Base-by-base conservation (phyloP, 345 rosid species). In the Brassica cretica region DNA sequence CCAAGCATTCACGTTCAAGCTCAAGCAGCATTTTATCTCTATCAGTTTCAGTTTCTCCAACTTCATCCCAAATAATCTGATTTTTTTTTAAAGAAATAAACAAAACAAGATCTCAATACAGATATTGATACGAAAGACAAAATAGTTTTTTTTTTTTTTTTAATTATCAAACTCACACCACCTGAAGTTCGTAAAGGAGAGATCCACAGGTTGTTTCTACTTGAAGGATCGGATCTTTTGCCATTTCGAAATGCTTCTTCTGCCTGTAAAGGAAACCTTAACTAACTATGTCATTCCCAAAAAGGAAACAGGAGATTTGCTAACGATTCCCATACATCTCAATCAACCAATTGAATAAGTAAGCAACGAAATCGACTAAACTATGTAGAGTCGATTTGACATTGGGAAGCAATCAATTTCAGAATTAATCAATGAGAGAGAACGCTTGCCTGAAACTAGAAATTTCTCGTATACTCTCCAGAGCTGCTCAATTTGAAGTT, bases 1-100 rank as follows among this genome's bases (percentile, higher is more conserved):
- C 90, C 37, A 93, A 87, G 79, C 99, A 95, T 78, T 95, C 98
- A 77, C 85, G 93, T 74, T 95, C 98, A 49, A 95, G 94, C 82
- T 95, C 98, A 30, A 90, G 89, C 70, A 95, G 76, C 97, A 91
- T 91, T 78, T 87, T 83, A 66, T 95, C 99, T 81, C 93, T 86
- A n/a, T 93, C 97, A 21, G 84, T 49, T 72, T 91, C 91, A 0
- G 89, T 72, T 85, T 95, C 99, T 55, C 99, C 99, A 64, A 96
- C 93, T 86, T 96, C 99, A 85, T 33, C 60, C 60, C 60, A 53
- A 53, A 53, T 53, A 53, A 53, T 53, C 60, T 53, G 24, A 12
- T 46, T 44, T 44, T 44, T 44, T 41, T 9, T 46, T 44, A 1
- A 72, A 60, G 2, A 32, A 74, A 61, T 2, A 49, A 68, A 56